phyloP scores from a whole-genome alignment of 2,329 filamentous ascomycete species.

The Trichoderma asperellum region DNA sequence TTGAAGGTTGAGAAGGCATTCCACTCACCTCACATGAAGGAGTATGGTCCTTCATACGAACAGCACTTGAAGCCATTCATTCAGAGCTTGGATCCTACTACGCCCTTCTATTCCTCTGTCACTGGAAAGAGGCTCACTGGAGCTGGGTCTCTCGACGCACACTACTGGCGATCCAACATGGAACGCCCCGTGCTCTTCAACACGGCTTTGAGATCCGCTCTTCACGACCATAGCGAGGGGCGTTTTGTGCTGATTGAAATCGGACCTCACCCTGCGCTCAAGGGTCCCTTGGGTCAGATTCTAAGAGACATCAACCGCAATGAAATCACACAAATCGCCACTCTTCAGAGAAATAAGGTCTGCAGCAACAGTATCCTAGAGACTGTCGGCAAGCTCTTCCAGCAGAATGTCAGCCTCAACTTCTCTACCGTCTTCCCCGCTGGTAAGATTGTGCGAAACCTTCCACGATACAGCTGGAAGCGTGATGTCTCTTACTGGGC shows the following conservation, averaged over 20 bases:
- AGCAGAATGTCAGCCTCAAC: background rate
- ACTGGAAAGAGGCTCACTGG: background rate
- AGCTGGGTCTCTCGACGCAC: background rate
- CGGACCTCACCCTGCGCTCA: slow-evolving; percentile 37
- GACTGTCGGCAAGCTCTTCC: background rate
- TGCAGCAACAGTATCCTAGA: background rate
- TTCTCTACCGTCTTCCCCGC: background rate
- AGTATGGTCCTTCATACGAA: slow-evolving; percentile 18
- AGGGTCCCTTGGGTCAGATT: slow-evolving; percentile 36
- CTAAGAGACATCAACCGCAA: slow-evolving; percentile 10
- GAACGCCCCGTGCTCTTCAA: slow-evolving; percentile 1
- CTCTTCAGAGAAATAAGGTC: slow-evolving; percentile 8
- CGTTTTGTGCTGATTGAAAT: slow-evolving; percentile 35
- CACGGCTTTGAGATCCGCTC: background rate
- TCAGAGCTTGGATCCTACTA: background rate
- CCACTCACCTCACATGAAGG: slow-evolving; percentile 23
- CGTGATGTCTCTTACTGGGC: slow-evolving; percentile 31
- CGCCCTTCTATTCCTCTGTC: slow-evolving; percentile 1
- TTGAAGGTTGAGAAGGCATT: slow-evolving; percentile 5
- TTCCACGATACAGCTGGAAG: slow-evolving; percentile 38
- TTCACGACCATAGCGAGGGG: slow-evolving; percentile 1
- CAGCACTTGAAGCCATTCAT: slow-evolving; percentile 17
- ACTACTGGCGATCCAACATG: slow-evolving; percentile 5
- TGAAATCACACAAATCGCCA: background rate
- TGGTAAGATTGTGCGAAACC: background rate